phyloP scores from a whole-genome alignment of 805 yeast genomes.

The Schwanniomyces yamadae region DNA sequence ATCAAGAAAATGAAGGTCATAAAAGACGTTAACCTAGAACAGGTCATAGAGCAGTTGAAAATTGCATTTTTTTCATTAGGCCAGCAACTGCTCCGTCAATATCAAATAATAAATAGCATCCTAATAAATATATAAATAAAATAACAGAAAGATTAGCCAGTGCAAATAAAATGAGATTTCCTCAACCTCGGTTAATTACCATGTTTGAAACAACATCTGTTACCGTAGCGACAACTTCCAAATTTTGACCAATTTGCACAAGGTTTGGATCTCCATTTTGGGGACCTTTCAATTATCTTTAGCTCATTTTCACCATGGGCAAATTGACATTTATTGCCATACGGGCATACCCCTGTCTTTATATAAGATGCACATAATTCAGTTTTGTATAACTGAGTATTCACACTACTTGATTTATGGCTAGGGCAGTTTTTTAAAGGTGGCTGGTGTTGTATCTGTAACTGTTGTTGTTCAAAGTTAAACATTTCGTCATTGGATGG shows the following conservation, averaged over 20 bases:
- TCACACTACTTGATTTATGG: constrained; percentile 21
- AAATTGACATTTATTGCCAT: constrained; percentile 89
- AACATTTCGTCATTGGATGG: constrained; percentile 16
- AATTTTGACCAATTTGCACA: constrained; percentile 84
- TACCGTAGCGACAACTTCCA: constrained; percentile 86
- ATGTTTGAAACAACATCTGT: constrained; percentile 89
- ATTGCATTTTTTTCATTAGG: too few species aligned
- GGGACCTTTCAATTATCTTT: constrained; percentile 67
- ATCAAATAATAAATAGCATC: not conserved
- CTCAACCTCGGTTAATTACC: constrained; percentile 27
- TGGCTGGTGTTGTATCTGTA: constrained; percentile 11
- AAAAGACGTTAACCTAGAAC: not conserved
- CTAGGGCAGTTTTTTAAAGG: constrained; percentile 3
- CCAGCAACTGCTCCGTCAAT: too few species aligned
- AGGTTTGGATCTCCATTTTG: constrained; percentile 87
- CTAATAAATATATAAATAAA: constrained; percentile 4
- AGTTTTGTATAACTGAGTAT: constrained; percentile 80
- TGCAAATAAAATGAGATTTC: not conserved
- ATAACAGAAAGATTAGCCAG: too few species aligned
- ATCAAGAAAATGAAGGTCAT: constrained; percentile 2
- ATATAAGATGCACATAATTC: constrained; percentile 82
- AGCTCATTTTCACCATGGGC: constrained; percentile 86
- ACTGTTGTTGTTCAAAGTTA: constrained; percentile 12
- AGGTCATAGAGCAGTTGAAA: not conserved
- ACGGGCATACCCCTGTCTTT: constrained; percentile 71